Base-by-base conservation (phyloP, 2,329 filamentous ascomycete species). In the Cladosporium sp. region DNA sequence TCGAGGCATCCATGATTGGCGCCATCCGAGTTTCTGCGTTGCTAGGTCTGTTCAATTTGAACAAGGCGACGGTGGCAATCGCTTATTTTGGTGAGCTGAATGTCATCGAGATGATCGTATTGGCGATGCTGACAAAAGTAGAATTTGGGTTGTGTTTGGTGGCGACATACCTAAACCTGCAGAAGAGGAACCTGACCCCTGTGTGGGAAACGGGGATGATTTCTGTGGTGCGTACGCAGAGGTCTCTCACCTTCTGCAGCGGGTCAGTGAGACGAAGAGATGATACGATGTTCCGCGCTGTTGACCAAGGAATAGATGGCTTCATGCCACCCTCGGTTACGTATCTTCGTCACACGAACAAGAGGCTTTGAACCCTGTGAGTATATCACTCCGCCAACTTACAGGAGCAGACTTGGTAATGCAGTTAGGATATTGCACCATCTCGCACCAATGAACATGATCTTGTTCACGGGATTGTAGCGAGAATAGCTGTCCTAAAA, bases 301-400 rank as follows among this genome's bases (percentile, higher is more conserved):
- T 36, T 35, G 4, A 16, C 15, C n/a, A 15, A 9, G 9, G 4
- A 9, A 5, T 16, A 48, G 45, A 27, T 48, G 45, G 45, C 45
- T 48, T n/a, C 45, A 27, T 32, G 45, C 45, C 9, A 48, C 29
- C 5, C 45, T 48, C 5, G 45, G 45, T 15, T 33, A 25, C 13
- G 19, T 32, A 12, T 48, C 16, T 35, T n/a, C 32, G n/a, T 4
- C 22, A 5, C 22, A 27, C 22, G 22, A 27, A 9, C 22, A 27
- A 27, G 22, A 27, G 4, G 22, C 9, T 4, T 27, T 27, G 22
- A 27, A 5, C 22, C 22, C 22, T 5, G 22, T 27, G 22, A 27
- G 22, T 27, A 5, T 9, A 27, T 27, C 22, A 27, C 9, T 27
- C 22, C 22, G 22, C 9, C 22, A 27, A 27, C 22, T 27, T 9